Base-by-base conservation (phyloP, 441 rosid species). In the Pelargonium cotyledonis region DNA sequence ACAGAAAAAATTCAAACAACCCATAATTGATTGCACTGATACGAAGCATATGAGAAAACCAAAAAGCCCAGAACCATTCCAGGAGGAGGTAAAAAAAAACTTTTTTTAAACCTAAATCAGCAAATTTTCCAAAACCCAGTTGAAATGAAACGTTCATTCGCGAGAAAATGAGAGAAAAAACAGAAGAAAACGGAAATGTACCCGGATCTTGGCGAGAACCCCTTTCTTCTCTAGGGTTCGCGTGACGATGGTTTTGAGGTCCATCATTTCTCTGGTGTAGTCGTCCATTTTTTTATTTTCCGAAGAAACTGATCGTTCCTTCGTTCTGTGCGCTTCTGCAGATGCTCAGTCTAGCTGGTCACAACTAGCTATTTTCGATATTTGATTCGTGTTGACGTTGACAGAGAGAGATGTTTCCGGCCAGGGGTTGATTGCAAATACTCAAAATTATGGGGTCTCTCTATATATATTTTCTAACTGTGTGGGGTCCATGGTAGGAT, bases 151-250 rank as follows among this genome's bases (percentile, higher is more conserved):
- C 15, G 57, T 35, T 10, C 4, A 10, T 46, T 0, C n/a, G 12
- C 53, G 55, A 49, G 55, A 49, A 15, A 53, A 53, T 6, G 68
- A 65, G 60, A 16, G 35, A 7, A 9, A 16, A 53, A 12, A 61
- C 61, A 44, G 16, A 35, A 19, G 7, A 16, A 41, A 12, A 66
- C 38, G 8, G 23, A 41, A 38, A 12, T 6, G 38, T 78, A 95
- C 99, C 92, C 99, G 96, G 91, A 95, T 92, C 95, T 95, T 95
- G 63, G 99, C 98, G 66, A 95, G 90, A 61, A 95, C 96, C 49
- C 97, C 99, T 70, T 95, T 95, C 90, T 92, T 95, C 85, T 95
- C 99, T 5, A 95, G 91, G 80, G 89, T 80, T 78, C 97, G 90
- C 68, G 99, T 94, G 73, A 94, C 99, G n/a, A 95, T 91, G 77